Base-by-base conservation (phyloP, 768 basidiomycete species). In the Sistotremastrum suecicum region DNA sequence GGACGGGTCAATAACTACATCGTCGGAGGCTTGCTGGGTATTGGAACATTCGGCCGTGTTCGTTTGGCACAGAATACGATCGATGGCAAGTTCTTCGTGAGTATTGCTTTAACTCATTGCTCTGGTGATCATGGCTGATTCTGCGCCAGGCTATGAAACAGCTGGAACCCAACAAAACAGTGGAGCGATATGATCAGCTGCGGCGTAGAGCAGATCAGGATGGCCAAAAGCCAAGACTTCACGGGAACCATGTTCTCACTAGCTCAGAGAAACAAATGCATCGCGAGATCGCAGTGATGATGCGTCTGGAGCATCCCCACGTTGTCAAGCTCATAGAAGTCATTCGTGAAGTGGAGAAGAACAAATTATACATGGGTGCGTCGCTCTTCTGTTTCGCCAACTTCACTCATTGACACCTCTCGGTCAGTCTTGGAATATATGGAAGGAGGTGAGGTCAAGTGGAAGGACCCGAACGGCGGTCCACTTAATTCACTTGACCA, bases 251-350 rank as follows among this genome's bases (percentile, higher is more conserved):
- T 20, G 20, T 20, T 20, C 71, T 83, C 37, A 71, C 74, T 47
- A 81, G 76, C 28, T 77, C 78, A 32, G 88, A 89, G 58, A 71
- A 77, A 51, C 88, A 89, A 66, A 89, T 95, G 50, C 72, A 78
- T 53, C 82, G 80, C 61, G 94, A 98, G 65, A 91, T 98, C 48
- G 95, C 95, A 2, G 92, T 98, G 61, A 95, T 99, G 88, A 98
- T 97, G 69, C 92, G 95, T 59, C 83, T 87, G 56, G 68, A 80
- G 41, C 90, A 95, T 57, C 81, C 84, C 0, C 81, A 95, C 59
- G 80, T 95, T 48, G 90, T 97, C 7, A 71, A 82, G 51, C 72
- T 99, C 47, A 78, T 79, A 54, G 91, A 97, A 61, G 90, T 97
- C 58, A 92, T 99, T 50, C 92, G 98, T 61, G 95, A 97, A 63